Conservation (phyloP, 1,284 basidiomycete genomes). For the Volvariella surrecta region DNA sequence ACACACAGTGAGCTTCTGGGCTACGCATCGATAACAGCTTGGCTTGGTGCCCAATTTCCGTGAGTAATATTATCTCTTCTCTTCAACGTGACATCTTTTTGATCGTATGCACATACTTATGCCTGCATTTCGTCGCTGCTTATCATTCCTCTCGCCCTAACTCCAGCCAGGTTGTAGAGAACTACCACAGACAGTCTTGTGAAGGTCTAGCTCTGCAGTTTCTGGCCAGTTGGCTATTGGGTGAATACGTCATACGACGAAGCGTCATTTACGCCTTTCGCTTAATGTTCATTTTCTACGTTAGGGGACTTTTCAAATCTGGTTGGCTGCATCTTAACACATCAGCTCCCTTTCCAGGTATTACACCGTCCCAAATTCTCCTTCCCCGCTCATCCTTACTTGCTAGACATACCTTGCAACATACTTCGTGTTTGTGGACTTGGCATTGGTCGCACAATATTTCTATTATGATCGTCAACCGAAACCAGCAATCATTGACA, state of each 20-base stretch:
- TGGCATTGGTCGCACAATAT: slow-evolving; percentile 68
- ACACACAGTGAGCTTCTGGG: slow-evolving; percentile 52
- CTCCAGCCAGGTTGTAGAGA: slow-evolving; percentile 70
- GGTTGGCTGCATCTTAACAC: slow-evolving; percentile 82
- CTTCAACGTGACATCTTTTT: neutral
- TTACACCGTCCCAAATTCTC: slow-evolving; percentile 15
- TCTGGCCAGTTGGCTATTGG: slow-evolving; percentile 83
- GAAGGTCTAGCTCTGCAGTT: slow-evolving; percentile 87
- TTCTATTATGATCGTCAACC: slow-evolving; percentile 56
- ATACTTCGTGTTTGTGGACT: slow-evolving; percentile 82
- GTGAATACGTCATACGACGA: slow-evolving; percentile 46
- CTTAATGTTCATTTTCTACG: neutral
- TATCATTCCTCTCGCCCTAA: neutral
- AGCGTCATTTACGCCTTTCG: neutral
- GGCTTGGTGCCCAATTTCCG: slow-evolving; percentile 91
- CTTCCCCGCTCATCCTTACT: slow-evolving; percentile 9
- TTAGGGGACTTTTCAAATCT: slow-evolving; percentile 87
- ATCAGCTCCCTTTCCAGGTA: slow-evolving; percentile 92
- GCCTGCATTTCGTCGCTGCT: slow-evolving; percentile 6
- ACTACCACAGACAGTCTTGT: slow-evolving; percentile 64
- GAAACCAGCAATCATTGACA: slow-evolving; percentile 20
- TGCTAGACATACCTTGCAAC: slow-evolving; percentile 76
- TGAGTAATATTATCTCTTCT: slow-evolving; percentile 33
- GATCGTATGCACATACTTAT: slow-evolving; percentile 1
- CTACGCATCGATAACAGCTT: slow-evolving; percentile 74